Percentiles rank a stretch among this genome's conserved stretches.
These are phyloP conservation scores for Brassica incana DNA, from an alignment of 345 rosid species.

Conservation along the genomic window DNA sequence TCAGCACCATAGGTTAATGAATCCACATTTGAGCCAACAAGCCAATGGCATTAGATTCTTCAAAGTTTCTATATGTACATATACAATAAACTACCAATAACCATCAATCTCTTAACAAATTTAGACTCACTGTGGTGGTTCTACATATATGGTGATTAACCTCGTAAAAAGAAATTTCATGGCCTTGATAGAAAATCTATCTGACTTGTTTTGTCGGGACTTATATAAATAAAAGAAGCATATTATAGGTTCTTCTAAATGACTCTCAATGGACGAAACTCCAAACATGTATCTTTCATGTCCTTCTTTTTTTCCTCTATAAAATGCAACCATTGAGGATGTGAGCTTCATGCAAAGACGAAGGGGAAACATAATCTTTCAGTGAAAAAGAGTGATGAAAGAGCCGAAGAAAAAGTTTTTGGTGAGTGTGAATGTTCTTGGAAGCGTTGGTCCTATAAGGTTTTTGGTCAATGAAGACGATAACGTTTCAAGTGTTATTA, in stretches of 20 bases:
- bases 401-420: conserved; percentile 50
- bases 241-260: conserved; percentile 22
- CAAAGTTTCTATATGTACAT: conserved; percentile 3
- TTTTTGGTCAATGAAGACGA: conserved; percentile 64
- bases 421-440: conserved; percentile 64
- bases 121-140: background rate
- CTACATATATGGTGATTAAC: background rate
- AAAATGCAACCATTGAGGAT: conserved; percentile 5
- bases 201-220: conserved; percentile 14
- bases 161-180: background rate
- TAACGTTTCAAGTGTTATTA: conserved; percentile 55
- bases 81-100: conserved; percentile 6
- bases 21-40: conserved; percentile 20
- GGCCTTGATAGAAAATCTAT: background rate
- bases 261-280: conserved; percentile 17
- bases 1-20: background rate
- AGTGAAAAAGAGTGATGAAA: conserved; percentile 23
- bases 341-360: conserved; percentile 1
- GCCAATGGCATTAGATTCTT: conserved; percentile 22
- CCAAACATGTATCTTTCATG: conserved; percentile 20
- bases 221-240: conserved; percentile 3
- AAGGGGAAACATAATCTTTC: background rate
- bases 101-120: conserved; percentile 18
- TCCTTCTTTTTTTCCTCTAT: conserved; percentile 13
- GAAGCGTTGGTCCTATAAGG: conserved; percentile 79